Base-by-base conservation (phyloP, 164 flowering plant species). In the Liriodendron chinense region DNA sequence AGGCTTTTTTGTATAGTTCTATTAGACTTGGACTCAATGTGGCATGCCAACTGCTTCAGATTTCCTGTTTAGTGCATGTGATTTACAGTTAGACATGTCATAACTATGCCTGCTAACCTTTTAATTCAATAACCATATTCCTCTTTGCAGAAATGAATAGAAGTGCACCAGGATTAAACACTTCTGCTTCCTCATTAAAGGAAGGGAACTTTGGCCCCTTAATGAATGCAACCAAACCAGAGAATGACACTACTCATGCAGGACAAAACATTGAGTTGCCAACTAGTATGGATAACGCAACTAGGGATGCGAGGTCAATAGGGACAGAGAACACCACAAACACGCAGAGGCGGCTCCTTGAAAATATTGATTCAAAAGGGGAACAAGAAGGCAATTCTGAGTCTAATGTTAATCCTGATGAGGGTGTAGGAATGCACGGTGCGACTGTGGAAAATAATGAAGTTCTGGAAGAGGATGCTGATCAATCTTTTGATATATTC, bases 401-500 rank as follows among this genome's bases (percentile, higher is more conserved):
- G 70, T 79, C 89, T 74, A 80, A 81, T 75, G 78, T 61, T 68
- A 74, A 80, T 61, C 69, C 47, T 71, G 71, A 78, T 18, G 84
- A 76, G 68, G 83, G 81, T 77, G 76, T 13, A 76, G 69, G 49
- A 25, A 7, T 5, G 57, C 84, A 71, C 56, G 80, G 69, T 76
- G 91, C 94, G 67, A 89, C 94, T 78, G 98, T 90, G 61, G 94
- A 94, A 83, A 96, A 94, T 85, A 89, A 86, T 69, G 91, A 81
- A 81, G 86, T 66, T 68, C 77, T 96, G 81, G 98, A 91, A 84
- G 91, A 87, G 6, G 98, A 94, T 75, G 98, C 97, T 74, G 98
- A 94, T 80, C 70, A 88, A 71, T 94, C 99, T 77, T 96, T 96
- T 85, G 98, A 96, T 71, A 79, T 96, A 82, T 88, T 94, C 75